Conservation (phyloP, 2,329 filamentous ascomycete species). For the Emericellopsis atlantica region DNA sequence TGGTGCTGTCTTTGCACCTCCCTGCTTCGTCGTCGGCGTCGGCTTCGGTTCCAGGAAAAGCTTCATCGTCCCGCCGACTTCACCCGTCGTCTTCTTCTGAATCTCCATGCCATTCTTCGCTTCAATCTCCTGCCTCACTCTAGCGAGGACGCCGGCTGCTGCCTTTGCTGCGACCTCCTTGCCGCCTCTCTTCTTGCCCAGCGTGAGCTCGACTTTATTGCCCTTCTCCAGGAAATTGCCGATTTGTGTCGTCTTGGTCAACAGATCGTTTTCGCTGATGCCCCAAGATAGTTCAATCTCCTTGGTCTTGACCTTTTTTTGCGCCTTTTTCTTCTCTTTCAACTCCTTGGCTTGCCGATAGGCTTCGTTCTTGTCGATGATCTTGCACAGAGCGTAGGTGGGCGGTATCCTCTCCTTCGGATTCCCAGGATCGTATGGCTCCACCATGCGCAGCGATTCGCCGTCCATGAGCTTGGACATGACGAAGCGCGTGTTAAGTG, state of each 20-base stretch:
- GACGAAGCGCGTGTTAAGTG: constrained; percentile 22
- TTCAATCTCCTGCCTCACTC: constrained; percentile 20
- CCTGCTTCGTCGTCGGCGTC: constrained; percentile 2
- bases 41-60: constrained; percentile 15
- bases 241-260: constrained; percentile 10
- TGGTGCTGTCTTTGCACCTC: no score
- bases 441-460: constrained; percentile 28
- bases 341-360: constrained; percentile 26
- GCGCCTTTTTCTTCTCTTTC: constrained; percentile 30
- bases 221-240: constrained; percentile 61
- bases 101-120: constrained; percentile 26
- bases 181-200: constrained; percentile 54
- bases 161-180: constrained; percentile 47
- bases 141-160: constrained; percentile 40
- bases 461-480: constrained; percentile 22
- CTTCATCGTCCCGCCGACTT: constrained; percentile 26
- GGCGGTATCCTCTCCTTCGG: constrained; percentile 9
- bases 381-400: constrained; percentile 52
- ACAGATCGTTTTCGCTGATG: constrained; percentile 30
- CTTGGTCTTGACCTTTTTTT: constrained; percentile 42
- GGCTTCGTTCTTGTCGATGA: constrained; percentile 47
- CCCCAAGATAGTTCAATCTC: constrained; percentile 86
- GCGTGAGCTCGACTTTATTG: constrained; percentile 57
- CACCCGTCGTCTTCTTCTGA: constrained; percentile 27
- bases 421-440: constrained; percentile 20